Evolutionary conservation across 768 basidiomycete genomes (phyloP).

Genomic region (Leccinellum luteum): DNA sequence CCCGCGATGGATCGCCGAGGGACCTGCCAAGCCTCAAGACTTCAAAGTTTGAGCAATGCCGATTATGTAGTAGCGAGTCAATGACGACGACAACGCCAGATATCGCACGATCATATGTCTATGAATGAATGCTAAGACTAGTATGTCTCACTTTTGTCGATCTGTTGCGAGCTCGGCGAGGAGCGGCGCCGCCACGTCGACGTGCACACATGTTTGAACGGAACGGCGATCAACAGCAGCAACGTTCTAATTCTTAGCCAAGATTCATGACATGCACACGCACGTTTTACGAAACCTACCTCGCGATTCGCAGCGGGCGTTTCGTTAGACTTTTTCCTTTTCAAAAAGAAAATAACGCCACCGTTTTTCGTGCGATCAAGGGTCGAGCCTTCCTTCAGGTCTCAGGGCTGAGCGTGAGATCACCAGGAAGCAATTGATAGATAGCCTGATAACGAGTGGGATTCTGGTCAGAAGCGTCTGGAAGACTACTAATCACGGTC

Average conservation of each 20-base stretch:
- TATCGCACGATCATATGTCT: neutral
- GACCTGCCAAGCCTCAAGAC: neutral
- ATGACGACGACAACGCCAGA: neutral
- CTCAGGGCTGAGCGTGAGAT: neutral
- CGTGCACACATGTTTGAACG: neutral
- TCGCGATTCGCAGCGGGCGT: neutral
- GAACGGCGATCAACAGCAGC: neutral
- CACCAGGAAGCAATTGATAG: neutral
- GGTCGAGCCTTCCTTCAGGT: neutral
- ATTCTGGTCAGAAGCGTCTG: neutral
- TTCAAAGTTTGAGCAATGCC: neutral
- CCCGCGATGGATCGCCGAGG: neutral
- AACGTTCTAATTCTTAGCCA: too few species aligned
- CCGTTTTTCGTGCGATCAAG: constrained; percentile 6
- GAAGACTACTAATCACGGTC: too few species aligned
- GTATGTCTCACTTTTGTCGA: neutral
- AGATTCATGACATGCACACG: neutral
- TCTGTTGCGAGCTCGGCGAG: neutral
- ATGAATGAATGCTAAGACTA: neutral
- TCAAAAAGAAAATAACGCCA: neutral
- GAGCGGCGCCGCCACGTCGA: neutral
- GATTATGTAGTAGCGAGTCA: neutral
- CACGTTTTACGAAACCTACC: neutral
- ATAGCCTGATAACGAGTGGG: neutral
- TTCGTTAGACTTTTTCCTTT: neutral